These are phyloP conservation scores for Rhododendron ferrugineum DNA, from an alignment of 148 eudicot species.

Conservation along the genomic window DNA sequence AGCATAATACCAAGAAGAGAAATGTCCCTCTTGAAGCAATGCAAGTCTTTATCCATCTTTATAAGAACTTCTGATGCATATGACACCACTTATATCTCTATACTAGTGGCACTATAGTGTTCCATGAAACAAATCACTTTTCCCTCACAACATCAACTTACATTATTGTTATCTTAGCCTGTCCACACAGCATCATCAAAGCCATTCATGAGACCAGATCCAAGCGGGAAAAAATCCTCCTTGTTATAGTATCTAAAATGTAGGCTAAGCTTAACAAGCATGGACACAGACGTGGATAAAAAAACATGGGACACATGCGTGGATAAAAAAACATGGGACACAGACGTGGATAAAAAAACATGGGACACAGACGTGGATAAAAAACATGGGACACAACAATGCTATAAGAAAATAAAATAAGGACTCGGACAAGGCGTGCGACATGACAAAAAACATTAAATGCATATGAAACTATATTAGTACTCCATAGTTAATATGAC, in stretches of 20 bases:
- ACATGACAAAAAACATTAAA: background rate
- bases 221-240: background rate
- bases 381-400: background rate
- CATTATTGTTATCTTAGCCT: background rate
- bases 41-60: background rate
- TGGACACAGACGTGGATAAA: background rate
- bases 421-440: background rate
- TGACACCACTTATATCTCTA: background rate
- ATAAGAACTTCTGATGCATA: background rate
- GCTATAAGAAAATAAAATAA: background rate
- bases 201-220: background rate
- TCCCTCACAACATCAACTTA: background rate
- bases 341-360: background rate
- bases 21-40: background rate
- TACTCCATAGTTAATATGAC: background rate
- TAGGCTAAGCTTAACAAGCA: background rate
- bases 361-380: background rate
- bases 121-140: background rate
- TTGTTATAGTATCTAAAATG: background rate
- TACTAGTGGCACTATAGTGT: background rate
- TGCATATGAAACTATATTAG: background rate
- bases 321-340: background rate
- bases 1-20: background rate
- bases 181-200: background rate
- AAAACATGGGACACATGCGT: too few species aligned